Evolutionary conservation across 192 early-diverging fungal species (phyloP).

Genomic region (Coemansia interrupta): DNA sequence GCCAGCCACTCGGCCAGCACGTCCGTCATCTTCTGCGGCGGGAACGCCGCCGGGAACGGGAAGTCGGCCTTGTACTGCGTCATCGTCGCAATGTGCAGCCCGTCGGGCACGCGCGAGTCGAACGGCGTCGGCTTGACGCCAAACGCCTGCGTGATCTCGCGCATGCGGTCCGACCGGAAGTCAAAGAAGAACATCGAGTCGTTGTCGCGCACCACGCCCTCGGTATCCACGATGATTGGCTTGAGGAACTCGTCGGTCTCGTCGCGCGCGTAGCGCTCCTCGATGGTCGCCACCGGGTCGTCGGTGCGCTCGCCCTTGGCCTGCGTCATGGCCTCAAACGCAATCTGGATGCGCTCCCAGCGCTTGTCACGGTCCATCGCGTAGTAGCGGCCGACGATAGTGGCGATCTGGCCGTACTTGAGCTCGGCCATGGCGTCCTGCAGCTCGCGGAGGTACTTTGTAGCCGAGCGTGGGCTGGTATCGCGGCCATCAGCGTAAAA

Average conservation of each 20-base stretch:
- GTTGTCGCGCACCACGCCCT: constrained; percentile 77
- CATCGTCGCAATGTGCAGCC: constrained; percentile 87
- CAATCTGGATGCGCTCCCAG: constrained; percentile 96
- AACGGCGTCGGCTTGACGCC: constrained; percentile 85
- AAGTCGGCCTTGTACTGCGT: constrained; percentile 97
- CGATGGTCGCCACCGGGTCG: constrained; percentile 61
- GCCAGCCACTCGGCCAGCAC: constrained; percentile 95
- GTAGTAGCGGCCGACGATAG: constrained; percentile 95
- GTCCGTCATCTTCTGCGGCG: constrained; percentile 96
- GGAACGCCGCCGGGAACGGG: constrained; percentile 94
- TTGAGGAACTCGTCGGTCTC: constrained; percentile 99
- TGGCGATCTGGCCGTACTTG: constrained; percentile 85
- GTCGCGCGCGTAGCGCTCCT: constrained; percentile 80
- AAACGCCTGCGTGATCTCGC: constrained; percentile 81
- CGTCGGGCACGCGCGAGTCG: constrained; percentile 70
- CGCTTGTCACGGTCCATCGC: constrained; percentile 99
- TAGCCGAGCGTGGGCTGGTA: constrained; percentile 83
- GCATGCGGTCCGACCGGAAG: constrained; percentile 98
- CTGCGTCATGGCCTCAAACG: constrained; percentile 84
- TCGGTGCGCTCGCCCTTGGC: constrained; percentile 75
- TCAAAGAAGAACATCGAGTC: constrained; percentile 98
- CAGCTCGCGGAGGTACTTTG: constrained; percentile 76
- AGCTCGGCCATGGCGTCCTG: constrained; percentile 53
- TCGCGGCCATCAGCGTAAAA: constrained; percentile 98
- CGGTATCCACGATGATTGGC: constrained; percentile 84